A percentile compares a stretch with the other conserved stretches of the same genome.
phyloP scores from a whole-genome alignment of 192 early-diverging fungal genomes.

The Backusella luteola region DNA sequence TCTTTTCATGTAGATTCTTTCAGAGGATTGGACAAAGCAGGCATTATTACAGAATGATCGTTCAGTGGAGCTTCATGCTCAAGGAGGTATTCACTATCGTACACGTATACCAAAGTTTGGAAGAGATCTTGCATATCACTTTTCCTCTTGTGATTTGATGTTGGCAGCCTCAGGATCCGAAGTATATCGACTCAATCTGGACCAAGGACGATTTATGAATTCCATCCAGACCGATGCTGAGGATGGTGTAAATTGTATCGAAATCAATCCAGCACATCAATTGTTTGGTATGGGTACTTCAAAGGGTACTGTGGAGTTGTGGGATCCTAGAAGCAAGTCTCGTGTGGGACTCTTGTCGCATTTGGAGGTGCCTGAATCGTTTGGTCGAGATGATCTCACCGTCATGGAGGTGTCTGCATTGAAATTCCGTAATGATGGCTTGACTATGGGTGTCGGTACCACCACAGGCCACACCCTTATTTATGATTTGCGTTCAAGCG shows the following conservation, averaged over 20 bases:
- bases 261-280: constrained; percentile 91
- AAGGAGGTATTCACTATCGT: constrained; percentile 92
- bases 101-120: constrained; percentile 96
- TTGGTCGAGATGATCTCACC: constrained; percentile 25
- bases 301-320: constrained; percentile 90
- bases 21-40: constrained; percentile 97
- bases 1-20: constrained; percentile 59
- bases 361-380: constrained; percentile 38
- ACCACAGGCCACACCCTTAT: constrained; percentile 88
- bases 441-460: constrained; percentile 85
- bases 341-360: constrained; percentile 72
- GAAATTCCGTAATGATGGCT: constrained; percentile 82
- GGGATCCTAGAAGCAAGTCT: constrained; percentile 84
- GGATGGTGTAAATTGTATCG: constrained; percentile 64
- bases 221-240: constrained; percentile 69
- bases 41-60: constrained; percentile 91
- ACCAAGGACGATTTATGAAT: constrained; percentile 89
- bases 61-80: constrained; percentile 90
- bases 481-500: constrained; percentile 87
- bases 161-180: constrained; percentile 77
- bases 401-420: constrained; percentile 72
- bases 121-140: constrained; percentile 87
- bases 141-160: constrained; percentile 88
- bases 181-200: constrained; percentile 89
- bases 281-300: constrained; percentile 89